Conservation (phyloP, 1,284 basidiomycete species). For the Malassezia psittaci region DNA sequence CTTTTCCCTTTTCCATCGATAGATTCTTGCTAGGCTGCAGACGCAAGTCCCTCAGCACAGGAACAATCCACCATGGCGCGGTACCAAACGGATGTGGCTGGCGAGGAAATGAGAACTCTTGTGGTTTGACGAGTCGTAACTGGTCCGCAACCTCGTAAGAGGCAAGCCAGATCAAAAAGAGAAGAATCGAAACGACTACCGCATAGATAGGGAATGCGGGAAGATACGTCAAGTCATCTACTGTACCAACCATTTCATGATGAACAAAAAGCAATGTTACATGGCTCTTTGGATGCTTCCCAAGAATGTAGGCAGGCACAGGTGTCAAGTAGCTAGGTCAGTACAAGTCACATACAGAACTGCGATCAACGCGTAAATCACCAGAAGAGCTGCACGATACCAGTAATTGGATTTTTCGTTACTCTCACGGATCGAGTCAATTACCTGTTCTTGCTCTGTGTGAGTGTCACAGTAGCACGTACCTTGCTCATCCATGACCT, state of each 20-base stretch:
- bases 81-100: constrained; percentile 44
- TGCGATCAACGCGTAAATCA: constrained; percentile 27
- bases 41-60: constrained; percentile 34
- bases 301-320: constrained; percentile 37
- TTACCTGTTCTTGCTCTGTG: constrained; percentile 35
- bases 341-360: constrained; percentile 17
- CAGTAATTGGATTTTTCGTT: constrained; percentile 41
- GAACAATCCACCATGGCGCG: constrained; percentile 36
- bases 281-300: constrained; percentile 43
- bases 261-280: constrained; percentile 34
- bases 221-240: constrained; percentile 41
- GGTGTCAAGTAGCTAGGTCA: constrained; percentile 33
- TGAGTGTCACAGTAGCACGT: background rate
- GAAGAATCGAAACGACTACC: constrained; percentile 20
- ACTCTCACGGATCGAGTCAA: constrained; percentile 23
- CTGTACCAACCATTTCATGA: constrained; percentile 32
- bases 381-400: constrained; percentile 28
- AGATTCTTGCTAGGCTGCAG: constrained; percentile 20
- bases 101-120: constrained; percentile 21
- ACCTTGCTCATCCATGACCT: constrained; percentile 16
- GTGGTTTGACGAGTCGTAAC: constrained; percentile 18
- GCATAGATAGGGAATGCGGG: constrained; percentile 45
- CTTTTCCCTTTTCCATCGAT: constrained; percentile 14
- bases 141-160: constrained; percentile 24
- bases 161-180: constrained; percentile 23